These are phyloP conservation scores for Geotrichum histeridarum DNA, from an alignment of 1,139 yeast genomes.

Conservation along the genomic window DNA sequence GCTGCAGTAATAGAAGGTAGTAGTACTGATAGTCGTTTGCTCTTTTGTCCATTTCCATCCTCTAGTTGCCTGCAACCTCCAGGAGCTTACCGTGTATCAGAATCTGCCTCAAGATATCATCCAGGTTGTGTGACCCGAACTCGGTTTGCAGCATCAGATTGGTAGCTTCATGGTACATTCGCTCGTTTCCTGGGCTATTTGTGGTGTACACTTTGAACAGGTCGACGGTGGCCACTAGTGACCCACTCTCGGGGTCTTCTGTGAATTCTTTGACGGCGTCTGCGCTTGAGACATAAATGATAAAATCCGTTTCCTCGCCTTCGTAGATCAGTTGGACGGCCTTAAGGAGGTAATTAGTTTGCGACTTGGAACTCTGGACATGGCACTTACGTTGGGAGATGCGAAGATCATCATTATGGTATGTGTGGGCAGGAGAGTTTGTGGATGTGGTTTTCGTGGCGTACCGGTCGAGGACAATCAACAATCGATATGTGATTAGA, in stretches of 20 bases:
- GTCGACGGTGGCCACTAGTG: conserved; percentile 14
- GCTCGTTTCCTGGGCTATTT: conserved; percentile 3
- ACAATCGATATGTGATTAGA: not conserved
- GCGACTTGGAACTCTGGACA: not conserved
- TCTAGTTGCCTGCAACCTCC: not conserved
- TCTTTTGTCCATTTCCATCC: no score
- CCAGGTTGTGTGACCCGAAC: conserved; percentile 17
- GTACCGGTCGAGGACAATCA: no score
- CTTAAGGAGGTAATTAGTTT: not conserved
- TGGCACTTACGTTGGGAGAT: conserved; percentile 10
- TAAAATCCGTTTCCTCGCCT: conserved; percentile 11
- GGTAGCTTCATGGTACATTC: conserved; percentile 11
- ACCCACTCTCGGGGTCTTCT: conserved; percentile 13
- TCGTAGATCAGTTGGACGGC: conserved; percentile 11
- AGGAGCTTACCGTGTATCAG: not conserved
- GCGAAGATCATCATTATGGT: not conserved
- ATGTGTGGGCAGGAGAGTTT: not conserved
- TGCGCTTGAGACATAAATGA: conserved; percentile 10
- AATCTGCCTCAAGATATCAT: conserved; percentile 7
- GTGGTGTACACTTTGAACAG: conserved; percentile 13
- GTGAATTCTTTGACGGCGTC: conserved; percentile 11
- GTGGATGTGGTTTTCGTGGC: not conserved
- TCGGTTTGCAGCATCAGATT: conserved; percentile 14
- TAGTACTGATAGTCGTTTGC: no score
- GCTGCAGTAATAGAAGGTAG: no score